Evolutionary conservation across 495 filamentous ascomycete genomes (phyloP), one percentile per base, ranked within the genome.

Genomic region (Penicillium fimorum): DNA sequence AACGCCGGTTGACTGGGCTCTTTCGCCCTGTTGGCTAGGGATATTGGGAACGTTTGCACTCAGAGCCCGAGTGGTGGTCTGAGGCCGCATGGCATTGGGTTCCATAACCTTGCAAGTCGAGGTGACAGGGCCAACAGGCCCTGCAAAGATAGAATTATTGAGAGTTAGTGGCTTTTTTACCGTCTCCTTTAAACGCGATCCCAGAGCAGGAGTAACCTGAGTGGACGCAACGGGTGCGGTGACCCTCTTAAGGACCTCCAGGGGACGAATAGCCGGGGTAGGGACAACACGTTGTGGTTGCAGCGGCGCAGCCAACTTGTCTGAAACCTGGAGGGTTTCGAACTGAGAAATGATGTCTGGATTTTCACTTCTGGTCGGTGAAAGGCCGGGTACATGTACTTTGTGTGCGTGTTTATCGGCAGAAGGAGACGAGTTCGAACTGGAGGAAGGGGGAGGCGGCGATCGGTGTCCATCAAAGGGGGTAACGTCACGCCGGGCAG

Each of bases 401-500:
- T 32, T 47, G 41, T 12, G 20, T 15, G 15, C 8, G 10, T 9
- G 29, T 18, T 47, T 47, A 11, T 47, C 17, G 0, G 45, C 45
- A 47, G 45, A 47, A 0, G 27, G 45, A 11, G 45, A n/a, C 10
- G 45, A 47, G 17, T 9, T 47, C 0, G 45, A 47, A 5, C 10
- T 32, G 0, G 41, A 43, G 0, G 45, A 47, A 20, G 45, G 27
- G 0, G 45, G 45, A 6, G 45, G 17, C 17, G 45, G 45, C 27
- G 45, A 47, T 47, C 45, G 29, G 25, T 47, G 45, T 5, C 45
- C 27, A 1, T 47, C 45, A 18, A 47, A 47, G 2, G 45, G 45
- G 2, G 45, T 47, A 13, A 47, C 1, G 11, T 47, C 45, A 3
- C 45, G 45, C 27, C 17, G 18, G 22, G 43, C 43, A 30, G 25